Percentiles rank a stretch among this genome's conserved stretches.
Conservation (phyloP, 176 grass and related monocot genomes). For the Cenchrus americanus region DNA sequence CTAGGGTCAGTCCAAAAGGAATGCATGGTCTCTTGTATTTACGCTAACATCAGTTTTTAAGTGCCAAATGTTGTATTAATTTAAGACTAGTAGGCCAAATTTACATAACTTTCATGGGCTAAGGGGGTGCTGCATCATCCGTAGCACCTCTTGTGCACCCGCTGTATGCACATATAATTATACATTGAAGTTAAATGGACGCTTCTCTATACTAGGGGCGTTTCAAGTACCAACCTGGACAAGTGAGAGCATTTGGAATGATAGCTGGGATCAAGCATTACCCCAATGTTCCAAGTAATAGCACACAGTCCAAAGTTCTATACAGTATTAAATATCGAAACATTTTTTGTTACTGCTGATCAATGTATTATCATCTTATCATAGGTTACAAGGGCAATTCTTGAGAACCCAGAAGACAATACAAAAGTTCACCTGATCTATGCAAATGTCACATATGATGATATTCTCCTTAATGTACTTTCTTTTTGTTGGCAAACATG, state of each 20-base stretch:
- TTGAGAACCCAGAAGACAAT: constrained; percentile 80
- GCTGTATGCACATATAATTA: not conserved
- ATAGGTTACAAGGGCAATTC: constrained; percentile 84
- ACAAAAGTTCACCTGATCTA: constrained; percentile 86
- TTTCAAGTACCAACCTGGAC: constrained; percentile 88
- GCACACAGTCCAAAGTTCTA: constrained; percentile 11
- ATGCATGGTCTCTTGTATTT: not conserved
- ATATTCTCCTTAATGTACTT: constrained; percentile 86
- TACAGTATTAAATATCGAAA: not conserved
- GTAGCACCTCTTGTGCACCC: not conserved
- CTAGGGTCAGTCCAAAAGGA: not conserved
- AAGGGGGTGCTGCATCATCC: no score
- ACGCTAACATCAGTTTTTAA: not conserved
- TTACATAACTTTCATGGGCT: no score
- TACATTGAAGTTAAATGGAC: constrained; percentile 11
- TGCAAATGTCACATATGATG: constrained; percentile 82
- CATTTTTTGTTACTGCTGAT: constrained; percentile 18
- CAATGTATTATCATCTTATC: constrained; percentile 10
- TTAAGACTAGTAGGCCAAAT: not conserved
- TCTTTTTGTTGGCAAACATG: constrained; percentile 11
- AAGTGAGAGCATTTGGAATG: constrained; percentile 98
- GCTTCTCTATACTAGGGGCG: constrained; percentile 51
- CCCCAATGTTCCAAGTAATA: constrained; percentile 96
- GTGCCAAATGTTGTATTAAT: not conserved
- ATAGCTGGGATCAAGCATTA: constrained; percentile 95